Conservation (phyloP, 371 early-diverging fungal genomes). For the Conidiobolus incongruus region DNA sequence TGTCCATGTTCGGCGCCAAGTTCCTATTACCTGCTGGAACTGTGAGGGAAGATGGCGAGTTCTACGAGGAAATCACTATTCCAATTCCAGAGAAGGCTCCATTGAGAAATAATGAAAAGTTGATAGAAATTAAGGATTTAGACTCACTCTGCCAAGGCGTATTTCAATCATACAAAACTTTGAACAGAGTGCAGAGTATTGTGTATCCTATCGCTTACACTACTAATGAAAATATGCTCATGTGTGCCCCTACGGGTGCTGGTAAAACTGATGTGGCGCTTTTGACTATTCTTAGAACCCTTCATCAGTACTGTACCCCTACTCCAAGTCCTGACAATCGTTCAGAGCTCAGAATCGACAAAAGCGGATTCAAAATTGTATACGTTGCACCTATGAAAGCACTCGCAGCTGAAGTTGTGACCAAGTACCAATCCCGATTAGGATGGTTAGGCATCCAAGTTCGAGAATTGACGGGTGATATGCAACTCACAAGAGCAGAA, state of each 20-base stretch:
- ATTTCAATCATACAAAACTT: conserved; percentile 42
- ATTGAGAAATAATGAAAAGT: conserved; percentile 21
- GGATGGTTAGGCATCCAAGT: conserved; percentile 67
- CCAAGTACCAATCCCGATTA: conserved; percentile 73
- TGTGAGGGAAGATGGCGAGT: conserved; percentile 25
- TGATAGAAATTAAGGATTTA: conserved; percentile 34
- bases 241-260: conserved; percentile 98
- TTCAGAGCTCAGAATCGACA: conserved; percentile 28
- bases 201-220: conserved; percentile 82
- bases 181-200: conserved; percentile 89
- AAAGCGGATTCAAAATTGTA: conserved; percentile 81
- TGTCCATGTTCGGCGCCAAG: conserved; percentile 33
- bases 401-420: conserved; percentile 89
- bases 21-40: conserved; percentile 52
- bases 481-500: conserved; percentile 84
- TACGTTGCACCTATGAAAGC: conserved; percentile 99
- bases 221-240: conserved; percentile 92
- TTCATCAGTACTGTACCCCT: conserved; percentile 38
- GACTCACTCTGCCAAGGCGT: conserved; percentile 35
- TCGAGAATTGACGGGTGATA: conserved; percentile 96
- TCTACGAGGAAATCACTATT: conserved; percentile 62
- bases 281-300: conserved; percentile 64
- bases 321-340: conserved; percentile 14
- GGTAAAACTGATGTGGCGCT: conserved; percentile 99
- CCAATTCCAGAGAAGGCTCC: conserved; percentile 42